Evolutionary conservation across 495 filamentous ascomycete species (phyloP), one percentile per base, ranked within the genome.

Genomic region (Hypoxylon lienhwacheense): DNA sequence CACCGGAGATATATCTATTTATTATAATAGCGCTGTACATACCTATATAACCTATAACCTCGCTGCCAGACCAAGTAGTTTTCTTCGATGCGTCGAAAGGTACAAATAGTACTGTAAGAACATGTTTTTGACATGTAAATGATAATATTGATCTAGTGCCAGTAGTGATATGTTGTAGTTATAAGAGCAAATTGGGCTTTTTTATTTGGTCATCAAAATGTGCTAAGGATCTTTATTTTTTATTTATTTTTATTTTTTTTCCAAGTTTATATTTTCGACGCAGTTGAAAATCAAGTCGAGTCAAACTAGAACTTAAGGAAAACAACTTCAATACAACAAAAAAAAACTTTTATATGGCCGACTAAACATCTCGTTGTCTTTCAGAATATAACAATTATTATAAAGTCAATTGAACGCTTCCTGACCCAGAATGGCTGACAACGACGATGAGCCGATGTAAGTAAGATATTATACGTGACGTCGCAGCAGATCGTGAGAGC

Each of bases 1-100:
- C 34, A 14, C 14, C 12, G 42, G 50, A 48, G 46, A 36, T 43
- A 42, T 14, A 47, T 42, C 53, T 45, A 41, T 36, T 46, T 63
- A 64, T 55, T 65, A n/a, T n/a, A n/a, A n/a, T n/a, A n/a, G 43
- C 47, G 19, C 63, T 76, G 72, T 74, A 77, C 61, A 74, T 77
- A 75, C 66, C 66, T 67, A 71, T n/a, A n/a, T n/a, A n/a, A n/a
- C n/a, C n/a, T n/a, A n/a, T n/a, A n/a, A n/a, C n/a, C n/a, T n/a
- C n/a, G n/a, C n/a, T n/a, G n/a, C 59, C 42, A 63, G 51, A 73
- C 56, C 52, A 60, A 64, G 61, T 53, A 45, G 29, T 59, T 66
- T 59, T 53, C 40, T 47, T 53, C 61, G 53, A 52, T 58, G n/a
- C n/a, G n/a, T 54, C 29, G 61, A 61, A 42, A 51, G 44, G 42